A percentile compares a stretch with the other conserved stretches of the same genome.
Conservation (phyloP, 306 rosid species). For the Arachis hypogaea region DNA sequence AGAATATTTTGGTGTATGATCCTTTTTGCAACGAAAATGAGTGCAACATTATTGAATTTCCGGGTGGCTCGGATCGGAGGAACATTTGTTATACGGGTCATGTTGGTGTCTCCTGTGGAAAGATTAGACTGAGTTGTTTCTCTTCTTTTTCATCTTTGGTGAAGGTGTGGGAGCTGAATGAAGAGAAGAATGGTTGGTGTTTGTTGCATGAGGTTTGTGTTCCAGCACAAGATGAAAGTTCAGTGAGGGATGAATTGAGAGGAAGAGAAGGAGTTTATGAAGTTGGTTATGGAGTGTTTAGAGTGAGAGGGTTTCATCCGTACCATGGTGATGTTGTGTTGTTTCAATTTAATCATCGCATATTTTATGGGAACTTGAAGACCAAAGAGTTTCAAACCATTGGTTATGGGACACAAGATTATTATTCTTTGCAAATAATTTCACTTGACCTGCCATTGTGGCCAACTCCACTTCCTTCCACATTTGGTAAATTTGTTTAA, state of each 20-base stretch:
- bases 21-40: conserved; percentile 10
- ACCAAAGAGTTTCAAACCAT: background rate
- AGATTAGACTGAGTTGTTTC: conserved; percentile 5
- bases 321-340: conserved; percentile 35
- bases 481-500: background rate
- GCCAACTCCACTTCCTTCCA: conserved; percentile 32
- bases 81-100: conserved; percentile 1
- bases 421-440: conserved; percentile 12
- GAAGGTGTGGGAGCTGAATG: conserved; percentile 31
- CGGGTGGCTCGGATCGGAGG: background rate
- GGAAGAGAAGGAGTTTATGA: background rate
- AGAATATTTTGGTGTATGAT: conserved; percentile 13
- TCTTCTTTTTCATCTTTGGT: background rate
- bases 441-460: conserved; percentile 26
- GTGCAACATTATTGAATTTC: conserved; percentile 17
- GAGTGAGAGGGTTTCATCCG: conserved; percentile 35
- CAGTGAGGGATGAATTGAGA: background rate
- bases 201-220: conserved; percentile 11
- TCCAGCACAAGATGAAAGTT: background rate
- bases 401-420: conserved; percentile 35
- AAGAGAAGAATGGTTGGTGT: background rate
- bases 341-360: conserved; percentile 24
- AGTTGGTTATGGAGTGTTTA: conserved; percentile 4
- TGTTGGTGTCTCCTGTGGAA: conserved; percentile 34
- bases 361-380: conserved; percentile 23